Evolutionary conservation across 192 early-diverging fungal species (phyloP).

Genomic region (Pilaira anomala): DNA sequence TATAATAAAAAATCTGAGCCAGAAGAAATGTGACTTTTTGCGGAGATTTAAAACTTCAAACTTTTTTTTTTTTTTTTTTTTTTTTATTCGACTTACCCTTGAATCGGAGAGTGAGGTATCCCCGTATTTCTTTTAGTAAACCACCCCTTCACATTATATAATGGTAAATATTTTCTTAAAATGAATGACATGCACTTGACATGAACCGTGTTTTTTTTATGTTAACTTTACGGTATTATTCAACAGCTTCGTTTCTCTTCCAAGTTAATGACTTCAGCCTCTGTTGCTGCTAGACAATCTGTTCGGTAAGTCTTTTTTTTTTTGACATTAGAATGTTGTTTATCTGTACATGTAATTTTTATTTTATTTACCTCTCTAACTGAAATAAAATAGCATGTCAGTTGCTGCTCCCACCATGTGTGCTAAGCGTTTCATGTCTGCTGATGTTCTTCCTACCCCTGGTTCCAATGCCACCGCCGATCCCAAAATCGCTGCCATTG

Average conservation of each 20-base stretch:
- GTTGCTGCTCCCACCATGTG: constrained; percentile 15
- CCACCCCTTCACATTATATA: too few relatives aligned
- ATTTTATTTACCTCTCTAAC: neutral
- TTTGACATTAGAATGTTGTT: neutral
- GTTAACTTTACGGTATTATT: neutral
- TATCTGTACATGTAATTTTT: neutral
- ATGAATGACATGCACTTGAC: too few relatives aligned
- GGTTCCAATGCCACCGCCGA: constrained; percentile 50
- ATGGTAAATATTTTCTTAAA: too few relatives aligned
- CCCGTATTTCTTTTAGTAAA: too few relatives aligned
- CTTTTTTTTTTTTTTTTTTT: too few relatives aligned
- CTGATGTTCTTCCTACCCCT: constrained; percentile 62
- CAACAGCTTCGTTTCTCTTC: constrained; percentile 28
- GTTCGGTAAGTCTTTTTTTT: constrained; percentile 16
- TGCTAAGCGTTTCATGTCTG: constrained; percentile 30
- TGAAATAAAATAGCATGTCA: constrained; percentile 7
- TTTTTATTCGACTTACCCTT: too few relatives aligned
- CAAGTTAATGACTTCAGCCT: constrained; percentile 19
- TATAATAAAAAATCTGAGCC: too few relatives aligned
- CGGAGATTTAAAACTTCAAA: too few relatives aligned
- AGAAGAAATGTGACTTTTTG: too few relatives aligned
- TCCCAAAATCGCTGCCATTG: constrained; percentile 79
- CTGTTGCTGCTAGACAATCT: constrained; percentile 21
- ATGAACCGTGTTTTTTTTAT: too few relatives aligned
- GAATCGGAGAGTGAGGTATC: too few relatives aligned